Conservation (phyloP, 345 rosid species). For the Combretum micranthum region DNA sequence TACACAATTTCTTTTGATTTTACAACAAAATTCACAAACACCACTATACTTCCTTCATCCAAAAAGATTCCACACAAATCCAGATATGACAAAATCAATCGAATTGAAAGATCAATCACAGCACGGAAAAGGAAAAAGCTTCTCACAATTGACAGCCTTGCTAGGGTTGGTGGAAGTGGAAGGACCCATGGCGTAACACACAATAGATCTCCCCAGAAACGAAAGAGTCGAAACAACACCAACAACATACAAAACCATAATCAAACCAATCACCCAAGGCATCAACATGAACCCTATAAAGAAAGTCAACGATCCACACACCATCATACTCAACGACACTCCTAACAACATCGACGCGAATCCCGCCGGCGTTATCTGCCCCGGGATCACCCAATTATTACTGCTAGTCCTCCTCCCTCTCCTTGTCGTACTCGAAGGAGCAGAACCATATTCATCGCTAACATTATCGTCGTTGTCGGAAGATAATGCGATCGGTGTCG, state of each 20-base stretch:
- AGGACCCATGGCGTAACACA: constrained; percentile 46
- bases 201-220: constrained; percentile 49
- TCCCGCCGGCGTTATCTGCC: constrained; percentile 71
- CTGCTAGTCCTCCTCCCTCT: constrained; percentile 7
- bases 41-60: no score
- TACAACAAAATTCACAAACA: no score
- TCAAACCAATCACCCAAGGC: constrained; percentile 88
- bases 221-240: constrained; percentile 73
- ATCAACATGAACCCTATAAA: constrained; percentile 84
- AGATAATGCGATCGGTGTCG: constrained; percentile 34
- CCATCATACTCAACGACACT: constrained; percentile 66
- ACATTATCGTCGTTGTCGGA: constrained; percentile 30
- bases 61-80: background rate
- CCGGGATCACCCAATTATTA: background rate
- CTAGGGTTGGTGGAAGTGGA: constrained; percentile 28
- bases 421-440: constrained; percentile 9
- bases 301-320: constrained; percentile 91
- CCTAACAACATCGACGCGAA: constrained; percentile 83
- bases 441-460: background rate
- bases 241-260: constrained; percentile 56
- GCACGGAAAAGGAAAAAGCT: constrained; percentile 7
- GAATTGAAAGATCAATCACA: background rate
- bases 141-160: constrained; percentile 46
- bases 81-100: background rate
- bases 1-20: no score